Conservation (phyloP, 441 rosid genomes). For the Gossypium gossypioides region DNA sequence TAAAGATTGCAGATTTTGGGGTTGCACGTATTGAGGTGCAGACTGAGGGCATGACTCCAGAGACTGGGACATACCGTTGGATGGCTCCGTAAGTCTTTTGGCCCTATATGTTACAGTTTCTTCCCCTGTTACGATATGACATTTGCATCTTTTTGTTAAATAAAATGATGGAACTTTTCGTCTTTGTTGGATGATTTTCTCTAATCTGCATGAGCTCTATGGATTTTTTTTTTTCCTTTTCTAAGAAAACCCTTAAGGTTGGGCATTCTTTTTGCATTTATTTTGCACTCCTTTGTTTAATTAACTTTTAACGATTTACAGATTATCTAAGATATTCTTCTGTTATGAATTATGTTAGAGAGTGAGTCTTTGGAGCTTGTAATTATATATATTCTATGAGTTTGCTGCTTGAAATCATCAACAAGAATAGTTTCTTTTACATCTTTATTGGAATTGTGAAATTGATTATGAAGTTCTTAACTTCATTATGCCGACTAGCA, state of each 20-base stretch:
- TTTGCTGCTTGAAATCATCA: not conserved
- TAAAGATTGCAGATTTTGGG: conserved; percentile 94
- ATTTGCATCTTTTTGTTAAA: not conserved
- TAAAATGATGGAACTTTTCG: not conserved
- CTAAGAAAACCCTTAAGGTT: not conserved
- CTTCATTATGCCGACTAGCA: not conserved
- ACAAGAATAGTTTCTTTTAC: not conserved
- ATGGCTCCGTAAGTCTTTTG: conserved; percentile 89
- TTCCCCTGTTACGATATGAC: not conserved
- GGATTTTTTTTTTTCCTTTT: not conserved
- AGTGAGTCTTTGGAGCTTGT: not conserved
- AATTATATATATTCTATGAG: not conserved
- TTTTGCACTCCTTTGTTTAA: not conserved
- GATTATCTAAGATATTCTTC: not conserved
- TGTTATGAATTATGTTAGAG: conserved; percentile 3
- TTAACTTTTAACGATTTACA: not conserved
- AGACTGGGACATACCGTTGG: conserved; percentile 97
- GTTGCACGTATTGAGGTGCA: conserved; percentile 95
- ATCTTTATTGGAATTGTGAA: not conserved
- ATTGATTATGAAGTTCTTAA: not conserved
- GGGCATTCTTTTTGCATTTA: not conserved
- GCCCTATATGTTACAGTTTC: not conserved
- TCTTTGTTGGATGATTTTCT: not conserved
- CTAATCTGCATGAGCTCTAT: not conserved
- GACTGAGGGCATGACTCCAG: conserved; percentile 98